Base-by-base conservation (phyloP, 1,284 basidiomycete genomes). In the Salmacisia buchloeana region DNA sequence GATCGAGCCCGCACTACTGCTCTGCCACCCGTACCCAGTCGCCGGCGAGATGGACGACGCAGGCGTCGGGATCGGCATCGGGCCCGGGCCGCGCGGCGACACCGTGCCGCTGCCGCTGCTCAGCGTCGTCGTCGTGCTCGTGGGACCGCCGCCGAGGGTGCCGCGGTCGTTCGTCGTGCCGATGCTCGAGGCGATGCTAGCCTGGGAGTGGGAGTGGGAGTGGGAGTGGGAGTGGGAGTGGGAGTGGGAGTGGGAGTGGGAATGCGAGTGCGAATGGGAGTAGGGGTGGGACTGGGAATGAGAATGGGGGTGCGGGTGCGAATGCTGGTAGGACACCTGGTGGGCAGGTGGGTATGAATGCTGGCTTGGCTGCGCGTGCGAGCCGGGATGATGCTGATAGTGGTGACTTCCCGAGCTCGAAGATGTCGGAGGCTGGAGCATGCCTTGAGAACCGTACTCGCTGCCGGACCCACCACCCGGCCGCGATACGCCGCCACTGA, bases 41-140 rank as follows among this genome's bases (percentile, higher is more conserved):
- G 46, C 46, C 23, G 46, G 46, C 23, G 46, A 52, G 23, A 31
- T 52, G 13, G 46, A 52, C 7, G 46, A n/a, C 13, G 46, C 10
- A 23, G 46, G 46, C n/a, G 46, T 52, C 21, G 25, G 46, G 23
- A 52, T 52, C 21, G 46, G 9, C 46, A 27, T 27, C 10, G 46
- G 46, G 4, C 23, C 46, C 46, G 46, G 46, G 10, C 46, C 46
- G 23, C 46, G 21, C 25, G 46, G 49, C 25, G 49, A 33, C 27
- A 31, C 49, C 27, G 27, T 54, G 29, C 49, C 49, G 34, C 49
- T n/a, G n/a, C n/a, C n/a, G n/a, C n/a, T n/a, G n/a, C n/a, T n/a
- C n/a, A n/a, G n/a, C n/a, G n/a, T n/a, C n/a, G n/a, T 54, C 49
- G 21, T 33, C 49, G 15, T 43, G 39, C 39, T 21, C 39, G 39